Percentiles rank a stretch among this genome's conserved stretches.
phyloP scores from a whole-genome alignment of 1,284 basidiomycete species.

The Coniferiporia sulphurascens region DNA sequence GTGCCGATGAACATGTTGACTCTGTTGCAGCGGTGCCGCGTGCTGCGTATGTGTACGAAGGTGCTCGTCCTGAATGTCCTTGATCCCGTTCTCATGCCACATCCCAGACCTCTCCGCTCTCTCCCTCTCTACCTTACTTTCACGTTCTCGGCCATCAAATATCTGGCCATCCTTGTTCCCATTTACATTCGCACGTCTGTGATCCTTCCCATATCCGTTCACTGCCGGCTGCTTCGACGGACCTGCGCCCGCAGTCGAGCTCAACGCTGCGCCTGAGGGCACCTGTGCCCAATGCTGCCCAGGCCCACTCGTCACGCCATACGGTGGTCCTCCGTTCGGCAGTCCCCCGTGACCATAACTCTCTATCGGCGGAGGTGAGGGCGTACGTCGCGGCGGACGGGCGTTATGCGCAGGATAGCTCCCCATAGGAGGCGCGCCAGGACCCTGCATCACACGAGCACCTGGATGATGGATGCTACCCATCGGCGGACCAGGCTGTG shows the following conservation, averaged over 20 bases:
- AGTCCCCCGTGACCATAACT: slow-evolving; percentile 15
- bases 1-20: slow-evolving; percentile 10
- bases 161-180: slow-evolving; percentile 5
- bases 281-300: slow-evolving; percentile 18
- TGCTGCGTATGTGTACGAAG: slow-evolving; percentile 6
- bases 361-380: slow-evolving; percentile 6
- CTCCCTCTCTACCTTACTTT: slow-evolving; percentile 16
- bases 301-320: slow-evolving; percentile 17
- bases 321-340: slow-evolving; percentile 9
- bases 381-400: slow-evolving; percentile 14
- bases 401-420: slow-evolving; percentile 6
- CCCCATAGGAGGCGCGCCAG: slow-evolving; percentile 6
- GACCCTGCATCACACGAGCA: slow-evolving; percentile 11
- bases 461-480: slow-evolving; percentile 15
- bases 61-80: slow-evolving; percentile 14
- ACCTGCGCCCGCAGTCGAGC: slow-evolving; percentile 11
- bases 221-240: slow-evolving; percentile 13
- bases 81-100: slow-evolving; percentile 17
- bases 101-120: slow-evolving; percentile 13
- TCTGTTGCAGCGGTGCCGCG: slow-evolving; percentile 5
- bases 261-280: neutral
- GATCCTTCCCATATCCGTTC: slow-evolving; percentile 20
- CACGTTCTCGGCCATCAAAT: slow-evolving; percentile 14
- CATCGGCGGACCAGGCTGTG: slow-evolving; percentile 9
- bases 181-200: neutral